Evolutionary conservation across 2,329 filamentous ascomycete genomes (phyloP).

Genomic region (Colletotrichum tropicicola): DNA sequence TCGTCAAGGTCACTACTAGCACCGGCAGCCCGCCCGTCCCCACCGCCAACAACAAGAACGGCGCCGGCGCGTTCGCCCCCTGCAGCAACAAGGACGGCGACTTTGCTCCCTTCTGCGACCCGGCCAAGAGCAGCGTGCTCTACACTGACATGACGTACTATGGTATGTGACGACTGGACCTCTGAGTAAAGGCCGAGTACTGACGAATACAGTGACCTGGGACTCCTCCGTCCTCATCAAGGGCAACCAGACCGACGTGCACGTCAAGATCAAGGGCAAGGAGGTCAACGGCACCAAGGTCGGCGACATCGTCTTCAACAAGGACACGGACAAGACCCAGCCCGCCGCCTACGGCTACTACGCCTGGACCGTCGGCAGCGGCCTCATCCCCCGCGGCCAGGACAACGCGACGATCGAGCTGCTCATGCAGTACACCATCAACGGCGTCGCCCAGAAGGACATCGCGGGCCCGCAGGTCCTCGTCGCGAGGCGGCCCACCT

Average conservation of each 20-base stretch:
- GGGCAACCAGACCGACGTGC: slow-evolving; percentile 44
- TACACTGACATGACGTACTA: slow-evolving; percentile 60
- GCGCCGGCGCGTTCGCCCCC: slow-evolving; percentile 57
- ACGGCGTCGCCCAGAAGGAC: slow-evolving; percentile 43
- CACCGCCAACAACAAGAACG: slow-evolving; percentile 49
- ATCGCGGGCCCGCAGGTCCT: slow-evolving; percentile 52
- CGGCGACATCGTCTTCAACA: slow-evolving; percentile 28
- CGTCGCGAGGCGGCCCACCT: slow-evolving; percentile 46
- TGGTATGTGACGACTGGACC: slow-evolving; percentile 43
- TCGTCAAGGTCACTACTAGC: slow-evolving; percentile 48
- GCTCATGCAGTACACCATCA: slow-evolving; percentile 41
- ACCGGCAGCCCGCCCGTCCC: slow-evolving; percentile 55
- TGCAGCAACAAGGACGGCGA: slow-evolving; percentile 58
- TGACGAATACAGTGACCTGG: slow-evolving; percentile 60
- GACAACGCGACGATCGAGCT: slow-evolving; percentile 40
- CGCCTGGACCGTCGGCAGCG: slow-evolving; percentile 37
- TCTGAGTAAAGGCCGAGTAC: neutral
- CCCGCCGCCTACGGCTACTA: slow-evolving; percentile 41
- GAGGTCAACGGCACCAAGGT: slow-evolving; percentile 50
- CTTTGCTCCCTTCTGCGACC: slow-evolving; percentile 62
- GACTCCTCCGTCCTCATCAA: slow-evolving; percentile 60
- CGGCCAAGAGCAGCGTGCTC: slow-evolving; percentile 52
- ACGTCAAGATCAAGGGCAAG: slow-evolving; percentile 44
- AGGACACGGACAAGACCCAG: slow-evolving; percentile 18
- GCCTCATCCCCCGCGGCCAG: slow-evolving; percentile 33